Evolutionary conservation across 78 protist genomes (phyloP).

Genomic region (Emiliania huxleyi): DNA sequence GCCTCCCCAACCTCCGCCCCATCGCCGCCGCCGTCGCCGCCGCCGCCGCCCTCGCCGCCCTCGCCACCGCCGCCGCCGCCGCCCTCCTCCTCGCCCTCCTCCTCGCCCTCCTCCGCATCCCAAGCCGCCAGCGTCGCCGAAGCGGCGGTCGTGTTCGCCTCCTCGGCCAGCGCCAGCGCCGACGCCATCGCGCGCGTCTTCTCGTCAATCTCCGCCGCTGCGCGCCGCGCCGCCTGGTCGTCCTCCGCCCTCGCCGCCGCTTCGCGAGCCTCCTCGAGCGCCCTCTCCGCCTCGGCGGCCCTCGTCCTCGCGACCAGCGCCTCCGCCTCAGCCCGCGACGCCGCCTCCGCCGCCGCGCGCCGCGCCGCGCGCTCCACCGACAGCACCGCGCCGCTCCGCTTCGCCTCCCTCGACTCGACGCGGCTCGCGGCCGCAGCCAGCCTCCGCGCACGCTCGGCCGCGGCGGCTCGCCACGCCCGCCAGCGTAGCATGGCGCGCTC

Average conservation of each 20-base stretch:
- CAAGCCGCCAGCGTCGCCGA: background rate
- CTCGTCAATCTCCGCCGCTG: background rate
- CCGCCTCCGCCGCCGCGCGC: background rate
- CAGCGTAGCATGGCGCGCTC: background rate
- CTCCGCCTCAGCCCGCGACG: background rate
- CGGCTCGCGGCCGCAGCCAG: background rate
- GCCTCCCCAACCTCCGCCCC: background rate
- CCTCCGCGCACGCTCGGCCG: background rate
- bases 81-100: background rate
- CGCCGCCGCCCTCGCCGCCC: background rate
- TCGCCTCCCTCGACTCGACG: background rate
- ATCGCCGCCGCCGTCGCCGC: background rate
- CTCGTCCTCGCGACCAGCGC: background rate
- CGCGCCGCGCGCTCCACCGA: background rate
- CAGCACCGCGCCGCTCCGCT: background rate
- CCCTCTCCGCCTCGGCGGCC: background rate
- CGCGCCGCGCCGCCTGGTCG: background rate
- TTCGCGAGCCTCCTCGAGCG: background rate
- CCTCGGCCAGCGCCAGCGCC: background rate
- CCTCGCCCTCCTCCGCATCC: background rate
- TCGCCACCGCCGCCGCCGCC: background rate
- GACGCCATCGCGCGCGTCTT: background rate
- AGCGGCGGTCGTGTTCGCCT: background rate
- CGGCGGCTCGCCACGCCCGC: background rate
- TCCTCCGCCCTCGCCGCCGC: background rate